A percentile compares a stretch with the other conserved stretches of the same genome.
Conservation (phyloP, 2,329 filamentous ascomycete genomes). For the Pseudogymnoascus sp. region DNA sequence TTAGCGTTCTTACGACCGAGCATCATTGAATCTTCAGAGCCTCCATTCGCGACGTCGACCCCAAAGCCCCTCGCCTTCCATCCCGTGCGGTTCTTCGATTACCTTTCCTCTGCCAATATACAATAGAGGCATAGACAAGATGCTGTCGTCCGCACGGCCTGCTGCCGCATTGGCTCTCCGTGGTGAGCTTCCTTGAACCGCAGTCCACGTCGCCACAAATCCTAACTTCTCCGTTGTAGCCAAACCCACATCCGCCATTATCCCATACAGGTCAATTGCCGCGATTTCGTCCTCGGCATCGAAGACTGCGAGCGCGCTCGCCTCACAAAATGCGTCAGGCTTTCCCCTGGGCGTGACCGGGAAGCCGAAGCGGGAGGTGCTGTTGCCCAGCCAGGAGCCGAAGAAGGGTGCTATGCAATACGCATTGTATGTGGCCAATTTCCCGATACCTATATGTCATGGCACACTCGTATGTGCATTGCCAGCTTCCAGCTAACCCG, state of each 20-base stretch:
- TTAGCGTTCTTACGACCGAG: slow-evolving; percentile 8
- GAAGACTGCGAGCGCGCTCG: slow-evolving; percentile 52
- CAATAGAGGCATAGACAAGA: slow-evolving; percentile 21
- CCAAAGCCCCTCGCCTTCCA: not conserved
- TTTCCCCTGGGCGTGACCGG: slow-evolving; percentile 42
- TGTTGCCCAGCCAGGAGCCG: slow-evolving; percentile 67
- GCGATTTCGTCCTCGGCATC: slow-evolving; percentile 60
- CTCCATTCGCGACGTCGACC: slow-evolving; percentile 4
- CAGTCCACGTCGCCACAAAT: slow-evolving; percentile 15
- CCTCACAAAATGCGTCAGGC: slow-evolving; percentile 46
- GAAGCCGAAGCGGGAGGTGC: slow-evolving; percentile 60
- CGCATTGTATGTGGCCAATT: slow-evolving; percentile 59
- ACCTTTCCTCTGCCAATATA: slow-evolving; percentile 1
- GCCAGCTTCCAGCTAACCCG: slow-evolving; percentile 1
- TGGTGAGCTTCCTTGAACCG: slow-evolving; percentile 27
- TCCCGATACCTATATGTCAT: not conserved
- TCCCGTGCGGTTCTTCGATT: slow-evolving; percentile 3
- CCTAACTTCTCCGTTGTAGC: slow-evolving; percentile 39
- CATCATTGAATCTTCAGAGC: slow-evolving; percentile 9
- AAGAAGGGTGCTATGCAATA: slow-evolving; percentile 80
- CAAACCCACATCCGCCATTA: slow-evolving; percentile 56
- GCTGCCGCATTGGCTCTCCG: slow-evolving; percentile 36
- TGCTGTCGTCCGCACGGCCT: slow-evolving; percentile 37
- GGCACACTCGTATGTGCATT: not conserved
- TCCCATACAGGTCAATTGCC: slow-evolving; percentile 56